Evolutionary conservation across 1,139 yeast genomes (phyloP), one percentile per base, ranked within the genome.

Genomic region (Candida dubliniensis): DNA sequence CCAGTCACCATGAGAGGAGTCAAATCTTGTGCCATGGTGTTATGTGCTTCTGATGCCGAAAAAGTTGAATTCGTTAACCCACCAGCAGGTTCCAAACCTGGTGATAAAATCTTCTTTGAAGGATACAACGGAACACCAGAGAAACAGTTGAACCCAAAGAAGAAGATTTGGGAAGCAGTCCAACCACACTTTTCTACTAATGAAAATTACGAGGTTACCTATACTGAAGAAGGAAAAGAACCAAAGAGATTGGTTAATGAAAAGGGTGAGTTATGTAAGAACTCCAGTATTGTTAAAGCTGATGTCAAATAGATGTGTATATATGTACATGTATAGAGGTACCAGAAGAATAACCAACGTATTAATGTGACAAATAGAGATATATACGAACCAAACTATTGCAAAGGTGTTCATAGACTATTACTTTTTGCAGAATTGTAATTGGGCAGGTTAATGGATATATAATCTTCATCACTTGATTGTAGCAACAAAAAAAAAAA

Each of bases 41-140:
- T 93, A 57, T 93, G 98, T 77, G 98, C 96, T 31, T 83, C 95
- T 44, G 71, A 71, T 52, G 83, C 78, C 42, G 77, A 75, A 37
- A 64, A 57, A 8, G 96, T 93, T 46, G 98, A 95, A 69, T 89
- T 95, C 59, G 95, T 93, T 54, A 85, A 86, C 66, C 98, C 98
- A 47, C 99, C 99, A 53, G 81, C 81, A 34, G 96, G 91, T n/a
- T 81, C 96, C 38, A 80, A 88, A 71, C 83, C 99, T 11, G 99
- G 99, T 69, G 99, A 95, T 69, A 90, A 90, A 76, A 79, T 93
- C 53, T 90, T 88, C 79, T 93, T 95, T 60, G 96, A 90, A 71
- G 95, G 88, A 47, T 90, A 74, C 66, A 84, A 89, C 59, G 88
- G 88, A 52, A 80, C 79, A 46, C 99, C 99, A 53, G 96, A 90